phyloP scores from a whole-genome alignment of 2,329 filamentous ascomycete genomes.

The Dothideomycetidae sp. region DNA sequence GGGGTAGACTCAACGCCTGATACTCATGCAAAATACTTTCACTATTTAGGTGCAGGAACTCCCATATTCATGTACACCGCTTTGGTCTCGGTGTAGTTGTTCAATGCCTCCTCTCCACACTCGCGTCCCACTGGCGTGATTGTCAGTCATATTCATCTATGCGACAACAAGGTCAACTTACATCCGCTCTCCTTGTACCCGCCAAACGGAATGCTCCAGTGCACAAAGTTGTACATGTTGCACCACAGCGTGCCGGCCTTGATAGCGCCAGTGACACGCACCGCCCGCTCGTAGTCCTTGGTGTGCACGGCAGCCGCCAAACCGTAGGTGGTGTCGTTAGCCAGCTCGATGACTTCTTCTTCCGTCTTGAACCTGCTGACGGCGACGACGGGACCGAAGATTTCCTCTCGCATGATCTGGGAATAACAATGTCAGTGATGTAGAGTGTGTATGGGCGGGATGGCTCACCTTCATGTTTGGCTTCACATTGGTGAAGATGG shows the following conservation, averaged over 20 bases:
- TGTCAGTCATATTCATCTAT: no score
- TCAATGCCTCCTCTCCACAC: slow-evolving; percentile 14
- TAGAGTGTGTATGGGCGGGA: no score
- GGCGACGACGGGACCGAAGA: slow-evolving; percentile 12
- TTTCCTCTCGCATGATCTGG: slow-evolving; percentile 9
- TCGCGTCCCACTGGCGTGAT: slow-evolving; percentile 26
- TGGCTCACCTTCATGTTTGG: no score
- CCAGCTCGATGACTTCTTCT: slow-evolving; percentile 25
- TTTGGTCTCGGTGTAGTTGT: slow-evolving; percentile 14
- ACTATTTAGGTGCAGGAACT: slow-evolving; percentile 57
- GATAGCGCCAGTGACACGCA: slow-evolving; percentile 29
- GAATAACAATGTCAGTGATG: no score
- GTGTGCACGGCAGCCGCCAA: slow-evolving; percentile 32
- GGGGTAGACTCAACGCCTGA: no score
- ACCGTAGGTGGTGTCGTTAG: slow-evolving; percentile 30
- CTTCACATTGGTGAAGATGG: slow-evolving; percentile 9
- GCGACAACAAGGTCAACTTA: no score
- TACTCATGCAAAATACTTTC: slow-evolving; percentile 43
- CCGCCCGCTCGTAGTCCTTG: slow-evolving; percentile 26
- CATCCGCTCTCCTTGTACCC: slow-evolving; percentile 26
- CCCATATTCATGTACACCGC: slow-evolving; percentile 14
- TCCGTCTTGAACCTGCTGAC: slow-evolving; percentile 24
- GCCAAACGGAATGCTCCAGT: slow-evolving; percentile 25
- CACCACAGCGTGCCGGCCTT: slow-evolving; percentile 35
- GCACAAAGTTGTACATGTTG: slow-evolving; percentile 30